These are phyloP conservation scores for Aspergillus clavatus DNA, from an alignment of 2,329 filamentous ascomycete genomes.

Conservation along the genomic window DNA sequence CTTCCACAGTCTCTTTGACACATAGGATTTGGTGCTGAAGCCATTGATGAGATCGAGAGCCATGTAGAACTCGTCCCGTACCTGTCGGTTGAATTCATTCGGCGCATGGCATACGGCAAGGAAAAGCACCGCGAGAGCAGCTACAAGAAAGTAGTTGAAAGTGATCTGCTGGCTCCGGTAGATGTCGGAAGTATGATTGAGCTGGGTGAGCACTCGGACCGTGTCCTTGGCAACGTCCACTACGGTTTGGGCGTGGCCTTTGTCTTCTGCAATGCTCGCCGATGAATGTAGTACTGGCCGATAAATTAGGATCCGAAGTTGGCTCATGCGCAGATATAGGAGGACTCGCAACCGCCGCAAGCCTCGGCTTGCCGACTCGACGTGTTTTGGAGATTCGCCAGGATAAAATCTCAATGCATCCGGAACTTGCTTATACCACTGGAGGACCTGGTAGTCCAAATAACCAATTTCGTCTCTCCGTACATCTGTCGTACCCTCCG, in stretches of 20 bases:
- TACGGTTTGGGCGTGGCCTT: conserved; percentile 65
- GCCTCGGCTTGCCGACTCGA: conserved; percentile 56
- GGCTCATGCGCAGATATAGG: conserved; percentile 80
- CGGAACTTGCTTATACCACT: conserved; percentile 78
- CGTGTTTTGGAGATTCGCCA: conserved; percentile 45
- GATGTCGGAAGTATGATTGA: conserved; percentile 59
- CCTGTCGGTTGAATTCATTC: conserved; percentile 54
- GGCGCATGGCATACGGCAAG: conserved; percentile 62
- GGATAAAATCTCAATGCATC: conserved; percentile 59
- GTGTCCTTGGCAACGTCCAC: conserved; percentile 63
- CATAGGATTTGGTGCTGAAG: conserved; percentile 57
- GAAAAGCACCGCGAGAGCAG: conserved; percentile 59
- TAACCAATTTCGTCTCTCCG: conserved; percentile 71
- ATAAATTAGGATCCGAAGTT: conserved; percentile 85
- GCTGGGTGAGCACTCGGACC: conserved; percentile 55
- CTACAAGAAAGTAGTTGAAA: conserved; percentile 64
- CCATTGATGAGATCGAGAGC: conserved; percentile 60
- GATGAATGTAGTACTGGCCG: conserved; percentile 81
- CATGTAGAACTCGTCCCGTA: conserved; percentile 65
- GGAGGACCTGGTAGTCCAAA: conserved; percentile 75
- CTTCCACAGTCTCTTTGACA: conserved; percentile 60
- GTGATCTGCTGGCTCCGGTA: conserved; percentile 60
- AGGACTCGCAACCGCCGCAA: conserved; percentile 72
- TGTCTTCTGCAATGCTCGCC: conserved; percentile 73
- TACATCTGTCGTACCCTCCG: conserved; percentile 61